A percentile compares a stretch with the other conserved stretches of the same genome.
These are phyloP conservation scores for Amanita pallidorosea DNA, from an alignment of 768 basidiomycete species.

Conservation along the genomic window DNA sequence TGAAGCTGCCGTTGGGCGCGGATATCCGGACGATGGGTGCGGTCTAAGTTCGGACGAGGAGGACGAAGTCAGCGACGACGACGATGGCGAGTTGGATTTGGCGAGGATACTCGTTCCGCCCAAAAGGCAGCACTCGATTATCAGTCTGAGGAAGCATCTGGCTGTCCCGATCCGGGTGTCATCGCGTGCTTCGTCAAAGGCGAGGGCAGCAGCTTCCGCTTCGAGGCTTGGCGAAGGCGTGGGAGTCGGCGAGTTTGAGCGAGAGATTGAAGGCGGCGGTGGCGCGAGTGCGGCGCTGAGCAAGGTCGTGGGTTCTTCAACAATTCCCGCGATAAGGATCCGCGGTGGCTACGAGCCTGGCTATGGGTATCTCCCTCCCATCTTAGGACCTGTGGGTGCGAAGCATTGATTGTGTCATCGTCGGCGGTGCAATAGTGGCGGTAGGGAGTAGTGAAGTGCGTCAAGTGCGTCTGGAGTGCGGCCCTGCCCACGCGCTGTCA, in stretches of 20 bases:
- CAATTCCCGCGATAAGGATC: constrained; percentile 4
- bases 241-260: constrained; percentile 1
- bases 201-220: background rate
- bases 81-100: constrained; percentile 48
- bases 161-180: background rate
- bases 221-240: constrained; percentile 4
- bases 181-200: background rate
- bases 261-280: constrained; percentile 4
- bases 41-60: constrained; percentile 8
- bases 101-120: constrained; percentile 60
- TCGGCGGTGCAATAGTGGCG: background rate
- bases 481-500: background rate
- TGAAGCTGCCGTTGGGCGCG: constrained; percentile 1
- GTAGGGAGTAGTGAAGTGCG: too few relatives aligned
- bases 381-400: background rate
- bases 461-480: background rate
- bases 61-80: constrained; percentile 19
- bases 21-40: background rate
- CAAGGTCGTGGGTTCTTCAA: constrained; percentile 2
- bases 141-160: constrained; percentile 58
- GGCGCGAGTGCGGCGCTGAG: constrained; percentile 3
- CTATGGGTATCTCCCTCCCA: background rate
- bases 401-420: background rate
- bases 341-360: constrained; percentile 1
- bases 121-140: constrained; percentile 65